A percentile compares a stretch with the other conserved stretches of the same genome.
These are phyloP conservation scores for Ceratobasidium sp. DNA, from an alignment of 1,284 basidiomycete genomes.

Conservation along the genomic window DNA sequence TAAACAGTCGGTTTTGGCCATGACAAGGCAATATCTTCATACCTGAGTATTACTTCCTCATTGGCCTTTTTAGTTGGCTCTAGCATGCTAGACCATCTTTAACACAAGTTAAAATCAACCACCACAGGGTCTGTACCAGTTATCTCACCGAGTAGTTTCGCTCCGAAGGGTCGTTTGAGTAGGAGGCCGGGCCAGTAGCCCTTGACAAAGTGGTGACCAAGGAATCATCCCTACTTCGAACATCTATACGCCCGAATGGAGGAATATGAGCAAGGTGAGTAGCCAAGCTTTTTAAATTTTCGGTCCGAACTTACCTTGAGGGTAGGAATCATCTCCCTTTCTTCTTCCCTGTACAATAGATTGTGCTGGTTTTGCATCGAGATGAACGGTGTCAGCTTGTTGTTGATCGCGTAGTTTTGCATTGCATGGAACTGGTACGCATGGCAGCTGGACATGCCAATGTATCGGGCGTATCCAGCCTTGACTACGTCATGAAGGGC, in stretches of 20 bases:
- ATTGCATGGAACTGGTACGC: conserved; percentile 43
- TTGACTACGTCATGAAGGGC: conserved; percentile 72
- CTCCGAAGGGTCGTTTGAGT: not conserved
- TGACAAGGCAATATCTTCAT: not conserved
- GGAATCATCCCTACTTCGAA: conserved; percentile 17
- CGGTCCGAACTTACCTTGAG: conserved; percentile 21
- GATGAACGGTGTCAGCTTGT: conserved; percentile 39
- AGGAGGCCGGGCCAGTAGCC: conserved; percentile 8
- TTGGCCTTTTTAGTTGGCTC: conserved; percentile 10
- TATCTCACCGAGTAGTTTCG: not conserved
- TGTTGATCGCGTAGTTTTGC: conserved; percentile 33
- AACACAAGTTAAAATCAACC: not conserved
- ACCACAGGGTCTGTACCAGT: not conserved
- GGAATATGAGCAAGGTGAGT: not conserved
- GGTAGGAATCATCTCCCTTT: conserved; percentile 37
- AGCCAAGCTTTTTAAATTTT: not conserved
- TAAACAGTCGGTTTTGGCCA: not conserved
- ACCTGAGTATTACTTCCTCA: conserved; percentile 16
- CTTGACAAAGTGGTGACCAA: conserved; percentile 34
- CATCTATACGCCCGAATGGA: conserved; percentile 42
- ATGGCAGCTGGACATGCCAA: conserved; percentile 62
- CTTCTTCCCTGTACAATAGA: conserved; percentile 39
- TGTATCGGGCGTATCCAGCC: conserved; percentile 67
- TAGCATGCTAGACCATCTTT: conserved; percentile 4
- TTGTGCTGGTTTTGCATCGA: conserved; percentile 40